Conservation (phyloP, 2,329 filamentous ascomycete genomes). For the Microcyclospora pomicola region DNA sequence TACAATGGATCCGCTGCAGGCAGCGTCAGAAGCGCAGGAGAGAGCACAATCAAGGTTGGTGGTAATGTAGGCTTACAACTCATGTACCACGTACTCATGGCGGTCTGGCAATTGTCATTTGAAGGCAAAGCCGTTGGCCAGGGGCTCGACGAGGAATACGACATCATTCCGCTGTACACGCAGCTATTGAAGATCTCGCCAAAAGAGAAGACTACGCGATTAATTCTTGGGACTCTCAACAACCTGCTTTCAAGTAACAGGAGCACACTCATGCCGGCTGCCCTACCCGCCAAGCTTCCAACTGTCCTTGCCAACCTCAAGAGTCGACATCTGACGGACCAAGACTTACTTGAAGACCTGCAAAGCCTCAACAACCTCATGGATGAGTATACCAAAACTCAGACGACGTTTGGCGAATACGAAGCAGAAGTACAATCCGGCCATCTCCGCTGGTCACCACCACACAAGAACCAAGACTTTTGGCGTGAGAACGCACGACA, state of each 20-base stretch:
- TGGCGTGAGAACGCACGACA: conserved; percentile 84
- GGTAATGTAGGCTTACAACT: conserved; percentile 85
- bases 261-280: conserved; percentile 59
- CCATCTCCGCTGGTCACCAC: conserved; percentile 83
- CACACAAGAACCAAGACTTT: conserved; percentile 73
- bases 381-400: conserved; percentile 66
- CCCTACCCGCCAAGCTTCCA: conserved; percentile 72
- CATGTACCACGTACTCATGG: conserved; percentile 83
- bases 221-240: conserved; percentile 76
- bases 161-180: conserved; percentile 83
- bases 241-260: conserved; percentile 70
- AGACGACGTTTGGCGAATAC: conserved; percentile 55
- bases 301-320: conserved; percentile 44
- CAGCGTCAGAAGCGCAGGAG: conserved; percentile 39
- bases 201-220: conserved; percentile 92
- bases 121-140: conserved; percentile 58
- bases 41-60: conserved; percentile 49
- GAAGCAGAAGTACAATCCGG: conserved; percentile 73
- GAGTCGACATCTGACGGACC: conserved; percentile 36
- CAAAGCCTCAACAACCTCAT: conserved; percentile 45
- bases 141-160: conserved; percentile 82
- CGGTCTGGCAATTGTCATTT: conserved; percentile 94
- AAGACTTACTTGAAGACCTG: conserved; percentile 39
- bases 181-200: conserved; percentile 82
- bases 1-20: conserved; percentile 31